A percentile compares a stretch with the other conserved stretches of the same genome.
Conservation (phyloP, 768 basidiomycete genomes). For the Pleurotus platypus region DNA sequence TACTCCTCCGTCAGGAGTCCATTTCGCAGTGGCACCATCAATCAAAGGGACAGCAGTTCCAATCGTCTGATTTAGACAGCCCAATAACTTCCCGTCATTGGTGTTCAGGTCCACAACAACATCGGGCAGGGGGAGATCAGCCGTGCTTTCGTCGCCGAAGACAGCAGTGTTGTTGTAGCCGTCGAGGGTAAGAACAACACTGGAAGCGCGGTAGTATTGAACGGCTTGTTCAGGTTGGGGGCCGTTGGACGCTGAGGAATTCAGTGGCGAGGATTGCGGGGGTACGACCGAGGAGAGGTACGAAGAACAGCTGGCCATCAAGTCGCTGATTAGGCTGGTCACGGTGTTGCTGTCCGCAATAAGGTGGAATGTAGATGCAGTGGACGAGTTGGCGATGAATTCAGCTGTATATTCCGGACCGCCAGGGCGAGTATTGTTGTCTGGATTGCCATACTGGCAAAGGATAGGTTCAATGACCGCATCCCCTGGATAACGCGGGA, state of each 20-base stretch:
- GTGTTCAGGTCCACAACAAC: slow-evolving; percentile 13
- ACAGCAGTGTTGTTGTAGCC: slow-evolving; percentile 59
- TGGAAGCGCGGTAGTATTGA: slow-evolving; percentile 60
- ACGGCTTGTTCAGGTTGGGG: slow-evolving; percentile 45
- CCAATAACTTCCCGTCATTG: slow-evolving; percentile 39
- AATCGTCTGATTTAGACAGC: slow-evolving; percentile 55
- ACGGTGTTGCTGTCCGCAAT: slow-evolving; percentile 45
- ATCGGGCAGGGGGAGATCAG: slow-evolving; percentile 40
- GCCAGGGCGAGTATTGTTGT: slow-evolving; percentile 43
- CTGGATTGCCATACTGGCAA: slow-evolving; percentile 41
- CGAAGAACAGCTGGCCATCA: slow-evolving; percentile 37
- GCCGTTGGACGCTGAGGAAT: slow-evolving; percentile 12
- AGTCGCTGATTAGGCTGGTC: slow-evolving; percentile 29
- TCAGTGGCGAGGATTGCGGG: slow-evolving; percentile 26
- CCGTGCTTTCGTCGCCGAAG: slow-evolving; percentile 25
- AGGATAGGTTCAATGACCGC: background rate
- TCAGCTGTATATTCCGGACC: slow-evolving; percentile 34
- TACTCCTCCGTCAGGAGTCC: background rate
- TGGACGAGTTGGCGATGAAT: slow-evolving; percentile 33
- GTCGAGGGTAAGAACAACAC: slow-evolving; percentile 50
- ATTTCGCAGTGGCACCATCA: slow-evolving; percentile 5
- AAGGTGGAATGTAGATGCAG: slow-evolving; percentile 35
- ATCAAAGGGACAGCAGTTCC: slow-evolving; percentile 26
- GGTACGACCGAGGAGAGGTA: slow-evolving; percentile 24
- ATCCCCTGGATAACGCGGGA: background rate